Evolutionary conservation across 352 stramenopile species (phyloP).

Genomic region (Phytophthora ramorum): DNA sequence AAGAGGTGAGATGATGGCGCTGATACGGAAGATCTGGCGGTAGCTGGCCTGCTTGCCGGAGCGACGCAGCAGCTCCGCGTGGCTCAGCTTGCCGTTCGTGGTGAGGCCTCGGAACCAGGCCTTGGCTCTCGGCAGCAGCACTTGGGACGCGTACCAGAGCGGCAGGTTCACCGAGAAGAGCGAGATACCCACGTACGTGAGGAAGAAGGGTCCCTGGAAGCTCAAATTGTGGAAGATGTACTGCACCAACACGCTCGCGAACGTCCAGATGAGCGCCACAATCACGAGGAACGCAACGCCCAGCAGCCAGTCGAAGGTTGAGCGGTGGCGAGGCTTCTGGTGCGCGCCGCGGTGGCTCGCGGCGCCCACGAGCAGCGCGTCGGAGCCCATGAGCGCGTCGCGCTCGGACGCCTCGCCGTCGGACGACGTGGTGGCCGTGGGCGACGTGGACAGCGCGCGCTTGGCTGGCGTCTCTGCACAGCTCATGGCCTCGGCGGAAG

Average conservation of each 20-base stretch:
- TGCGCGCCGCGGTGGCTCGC: conserved; percentile 20
- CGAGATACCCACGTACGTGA: conserved; percentile 89
- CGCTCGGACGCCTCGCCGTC: conserved; percentile 32
- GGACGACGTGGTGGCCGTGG: conserved; percentile 27
- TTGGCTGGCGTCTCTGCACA: conserved; percentile 14
- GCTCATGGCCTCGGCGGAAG: conserved; percentile 19
- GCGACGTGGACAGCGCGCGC: conserved; percentile 28
- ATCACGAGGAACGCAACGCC: conserved; percentile 77
- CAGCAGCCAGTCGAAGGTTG: conserved; percentile 71
- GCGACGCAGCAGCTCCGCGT: conserved; percentile 40
- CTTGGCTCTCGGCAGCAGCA: conserved; percentile 47
- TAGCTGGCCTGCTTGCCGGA: conserved; percentile 46
- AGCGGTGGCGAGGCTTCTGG: conserved; percentile 17
- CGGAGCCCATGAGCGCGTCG: conserved; percentile 25
- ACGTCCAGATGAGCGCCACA: conserved; percentile 86
- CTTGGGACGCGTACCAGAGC: conserved; percentile 70
- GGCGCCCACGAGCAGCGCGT: conserved; percentile 29
- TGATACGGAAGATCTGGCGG: conserved; percentile 53
- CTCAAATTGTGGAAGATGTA: conserved; percentile 90
- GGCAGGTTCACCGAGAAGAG: conserved; percentile 89
- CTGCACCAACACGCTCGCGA: conserved; percentile 88
- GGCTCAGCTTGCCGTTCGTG: conserved; percentile 47
- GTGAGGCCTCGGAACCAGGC: conserved; percentile 47
- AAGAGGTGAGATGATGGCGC: conserved; percentile 87
- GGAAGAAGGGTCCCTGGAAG: conserved; percentile 89